Base-by-base conservation (phyloP, 2,329 filamentous ascomycete genomes). In the Epichloe typhina region DNA sequence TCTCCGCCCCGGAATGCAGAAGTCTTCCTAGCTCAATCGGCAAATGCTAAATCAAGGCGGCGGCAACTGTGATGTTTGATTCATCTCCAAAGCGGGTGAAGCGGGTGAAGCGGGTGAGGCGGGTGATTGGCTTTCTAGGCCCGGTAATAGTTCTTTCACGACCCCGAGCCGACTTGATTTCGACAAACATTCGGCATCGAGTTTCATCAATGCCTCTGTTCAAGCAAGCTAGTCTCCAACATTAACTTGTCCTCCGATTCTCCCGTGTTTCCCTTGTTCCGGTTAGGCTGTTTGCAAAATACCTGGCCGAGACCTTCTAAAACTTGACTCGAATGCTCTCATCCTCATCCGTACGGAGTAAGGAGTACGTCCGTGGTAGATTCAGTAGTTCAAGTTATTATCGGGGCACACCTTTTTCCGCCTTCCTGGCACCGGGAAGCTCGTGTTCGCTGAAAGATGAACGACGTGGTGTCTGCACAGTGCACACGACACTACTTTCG, bases 381-480 rank as follows among this genome's bases (percentile, higher is more conserved):
- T 38, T 41, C 43, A 36, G 31, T 47, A 38, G 46, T 5, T 49
- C 23, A 26, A 26, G 6, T 2, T 23, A 23, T 23, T 5, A 3
- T 26, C 23, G 6, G 6, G 23, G 23, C 23, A 26, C 23, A 26
- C 23, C 23, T 26, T 26, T 26, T 26, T 3, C 23, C 23, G 23
- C 23, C 2, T 26, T 26, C 23, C 23, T 8, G 23, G 23, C 38
- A 40, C 36, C 23, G 35, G 31, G 21, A 13, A 40, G 45, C 49
- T 49, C 62, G 62, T 64, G 61, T 64, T 62, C 55, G 55, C 19
- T 46, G 15, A 42, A 51, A 46, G 45, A 38, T 49, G 15, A 42
- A 51, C 42, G 45, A 38, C 46, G 62, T 62, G 60, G 61, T 57
- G 56, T 58, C 56, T 51, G 54, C 61, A 60, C 62, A 64, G 62